Percentiles rank a stretch among this genome's conserved stretches.
phyloP scores from a whole-genome alignment of 768 basidiomycete species.

The Psilocybe subaeruginosa region DNA sequence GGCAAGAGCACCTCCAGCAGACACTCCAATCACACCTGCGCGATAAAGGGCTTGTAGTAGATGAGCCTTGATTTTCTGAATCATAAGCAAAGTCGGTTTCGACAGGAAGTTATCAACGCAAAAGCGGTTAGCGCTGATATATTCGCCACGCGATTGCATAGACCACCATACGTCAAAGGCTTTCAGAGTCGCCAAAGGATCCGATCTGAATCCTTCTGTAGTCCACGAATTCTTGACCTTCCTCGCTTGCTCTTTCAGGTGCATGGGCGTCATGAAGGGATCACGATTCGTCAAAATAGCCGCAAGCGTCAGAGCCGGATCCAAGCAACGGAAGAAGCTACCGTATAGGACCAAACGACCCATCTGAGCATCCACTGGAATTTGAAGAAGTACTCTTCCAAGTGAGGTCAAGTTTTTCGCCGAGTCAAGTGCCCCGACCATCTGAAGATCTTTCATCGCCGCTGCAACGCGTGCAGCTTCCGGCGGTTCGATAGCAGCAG shows the following conservation, averaged over 20 bases:
- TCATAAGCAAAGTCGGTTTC: conserved; percentile 80
- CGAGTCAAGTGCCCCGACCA: conserved; percentile 86
- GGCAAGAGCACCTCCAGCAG: conserved; percentile 61
- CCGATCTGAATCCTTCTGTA: conserved; percentile 79
- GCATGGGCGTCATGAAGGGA: conserved; percentile 85
- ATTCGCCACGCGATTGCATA: conserved; percentile 68
- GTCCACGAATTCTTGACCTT: conserved; percentile 80
- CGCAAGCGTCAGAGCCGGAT: conserved; percentile 87
- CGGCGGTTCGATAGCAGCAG: conserved; percentile 89
- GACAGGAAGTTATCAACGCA: conserved; percentile 86
- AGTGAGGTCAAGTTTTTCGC: conserved; percentile 81
- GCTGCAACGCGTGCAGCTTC: conserved; percentile 71
- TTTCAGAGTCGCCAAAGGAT: conserved; percentile 74
- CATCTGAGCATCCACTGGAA: conserved; percentile 90
- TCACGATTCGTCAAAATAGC: conserved; percentile 90
- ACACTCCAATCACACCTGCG: conserved; percentile 81
- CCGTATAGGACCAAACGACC: conserved; percentile 90
- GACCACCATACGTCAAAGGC: conserved; percentile 86
- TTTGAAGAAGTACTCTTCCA: conserved; percentile 83
- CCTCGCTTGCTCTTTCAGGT: conserved; percentile 71
- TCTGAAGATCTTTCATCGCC: conserved; percentile 78
- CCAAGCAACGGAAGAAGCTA: conserved; percentile 90
- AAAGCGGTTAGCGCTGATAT: conserved; percentile 70
- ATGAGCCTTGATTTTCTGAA: conserved; percentile 80
- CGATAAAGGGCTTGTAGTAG: conserved; percentile 76